phyloP scores from a whole-genome alignment of 2,329 filamentous ascomycete species.

The Curvularia sp. region DNA sequence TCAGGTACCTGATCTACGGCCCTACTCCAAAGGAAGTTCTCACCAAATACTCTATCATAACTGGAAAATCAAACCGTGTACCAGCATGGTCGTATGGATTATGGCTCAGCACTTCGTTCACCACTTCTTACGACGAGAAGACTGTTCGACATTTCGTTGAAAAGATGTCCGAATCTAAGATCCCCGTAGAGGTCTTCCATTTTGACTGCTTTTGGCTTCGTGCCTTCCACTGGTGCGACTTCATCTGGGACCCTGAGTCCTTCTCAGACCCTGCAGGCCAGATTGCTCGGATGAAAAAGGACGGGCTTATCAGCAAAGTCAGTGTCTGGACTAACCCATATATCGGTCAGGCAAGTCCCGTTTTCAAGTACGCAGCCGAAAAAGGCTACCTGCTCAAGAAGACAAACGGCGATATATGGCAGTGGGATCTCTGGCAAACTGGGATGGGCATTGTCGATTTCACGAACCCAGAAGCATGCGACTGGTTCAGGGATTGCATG shows the following conservation, averaged over 20 bases:
- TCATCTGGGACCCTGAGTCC: slow-evolving; percentile 70
- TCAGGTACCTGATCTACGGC: slow-evolving; percentile 72
- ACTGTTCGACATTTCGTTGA: slow-evolving; percentile 73
- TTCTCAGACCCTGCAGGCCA: slow-evolving; percentile 73
- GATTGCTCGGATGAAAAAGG: slow-evolving; percentile 68
- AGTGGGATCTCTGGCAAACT: slow-evolving; percentile 80
- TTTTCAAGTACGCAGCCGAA: slow-evolving; percentile 69
- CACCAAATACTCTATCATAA: slow-evolving; percentile 70
- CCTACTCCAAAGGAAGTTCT: slow-evolving; percentile 75
- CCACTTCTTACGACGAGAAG: slow-evolving; percentile 73
- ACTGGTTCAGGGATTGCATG: slow-evolving; percentile 70
- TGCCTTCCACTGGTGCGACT: slow-evolving; percentile 77
- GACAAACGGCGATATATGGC: slow-evolving; percentile 72
- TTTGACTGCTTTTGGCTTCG: slow-evolving; percentile 83
- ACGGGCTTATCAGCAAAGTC: slow-evolving; percentile 65
- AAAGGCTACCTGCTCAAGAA: slow-evolving; percentile 74
- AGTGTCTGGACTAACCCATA: slow-evolving; percentile 82
- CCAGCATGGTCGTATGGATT: slow-evolving; percentile 78
- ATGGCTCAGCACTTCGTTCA: slow-evolving; percentile 79
- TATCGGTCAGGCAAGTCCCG: slow-evolving; percentile 70
- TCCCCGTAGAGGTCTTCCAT: slow-evolving; percentile 75
- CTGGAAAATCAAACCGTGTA: slow-evolving; percentile 68
- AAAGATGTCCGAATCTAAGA: slow-evolving; percentile 70
- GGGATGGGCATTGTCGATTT: slow-evolving; percentile 79
- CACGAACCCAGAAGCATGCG: slow-evolving; percentile 71